Evolutionary conservation across 1,284 basidiomycete species (phyloP), one percentile per base, ranked within the genome.

Genomic region (Amylostereum areolatum): DNA sequence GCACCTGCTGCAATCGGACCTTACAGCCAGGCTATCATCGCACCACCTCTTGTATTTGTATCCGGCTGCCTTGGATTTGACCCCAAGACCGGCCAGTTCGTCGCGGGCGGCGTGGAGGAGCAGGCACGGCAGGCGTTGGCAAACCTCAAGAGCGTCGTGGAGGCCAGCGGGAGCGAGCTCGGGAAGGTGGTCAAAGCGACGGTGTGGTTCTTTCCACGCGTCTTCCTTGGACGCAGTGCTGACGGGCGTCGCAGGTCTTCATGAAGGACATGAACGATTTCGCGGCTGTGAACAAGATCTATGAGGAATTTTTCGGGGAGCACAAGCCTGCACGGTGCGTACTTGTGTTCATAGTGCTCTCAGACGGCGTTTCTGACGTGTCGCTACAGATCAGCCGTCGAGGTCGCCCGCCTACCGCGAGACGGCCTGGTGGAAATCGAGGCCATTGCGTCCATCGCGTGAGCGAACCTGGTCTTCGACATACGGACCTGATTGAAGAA

Each of bases 241-340:
- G 18, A 30, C 24, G 4, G 32, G 12, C 24, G 18, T 6, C 10
- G 43, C 53, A 92, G 85, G 88, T 97, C 43, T 98, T 97, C 74
- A 70, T 98, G 63, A 92, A 96, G 67, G 74, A 80, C 59, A 96
- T 98, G 92, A 76, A 89, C 62, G 89, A 98, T 69, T 97, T 97
- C 67, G 83, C 66, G 10, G 73, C 78, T 48, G 85, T 97, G 65
- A 99, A 98, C 66, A 75, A 67, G 5, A 71, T 88, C 47, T 94
- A 94, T 66, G 78, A 78, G 42, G 73, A 77, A 48, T 86, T 88
- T 69, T 96, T 95, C 65, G 91, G 88, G n/a, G 74, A 81, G 46
- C 89, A 94, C 74, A 94, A 92, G 70, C 96, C 96, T 45, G 92
- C 96, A 1, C 78, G 96, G 53, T 57, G 30, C 34, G 54, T 47